Evolutionary conservation across 805 yeast species (phyloP).

Genomic region (Wickerhamomyces hampshirensis): DNA sequence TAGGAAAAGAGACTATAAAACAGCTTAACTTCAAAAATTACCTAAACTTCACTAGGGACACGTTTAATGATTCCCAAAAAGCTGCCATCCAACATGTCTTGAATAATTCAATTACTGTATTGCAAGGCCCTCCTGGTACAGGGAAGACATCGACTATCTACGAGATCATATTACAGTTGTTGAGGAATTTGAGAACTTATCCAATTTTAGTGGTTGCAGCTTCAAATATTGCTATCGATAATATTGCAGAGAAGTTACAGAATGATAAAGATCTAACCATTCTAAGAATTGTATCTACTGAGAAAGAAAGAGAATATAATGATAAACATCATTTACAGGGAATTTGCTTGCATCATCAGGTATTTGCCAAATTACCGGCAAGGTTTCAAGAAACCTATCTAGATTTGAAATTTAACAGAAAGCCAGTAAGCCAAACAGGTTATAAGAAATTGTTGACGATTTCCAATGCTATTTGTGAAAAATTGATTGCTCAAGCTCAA

Average conservation of each 20-base stretch:
- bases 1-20: conserved; percentile 51
- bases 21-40: conserved; percentile 55
- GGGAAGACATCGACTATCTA: conserved; percentile 74
- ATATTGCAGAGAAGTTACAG: conserved; percentile 65
- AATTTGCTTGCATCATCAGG: conserved; percentile 61
- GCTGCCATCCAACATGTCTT: conserved; percentile 33
- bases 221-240: conserved; percentile 71
- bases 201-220: conserved; percentile 74
- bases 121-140: conserved; percentile 85
- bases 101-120: conserved; percentile 38
- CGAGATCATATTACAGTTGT: conserved; percentile 53
- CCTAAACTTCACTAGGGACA: conserved; percentile 42
- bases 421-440: conserved; percentile 39
- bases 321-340: conserved; percentile 51
- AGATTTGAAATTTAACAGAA: conserved; percentile 40
- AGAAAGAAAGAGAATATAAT: conserved; percentile 59
- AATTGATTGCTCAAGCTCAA: conserved; percentile 56
- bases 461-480: conserved; percentile 40
- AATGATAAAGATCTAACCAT: conserved; percentile 44
- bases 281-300: conserved; percentile 52
- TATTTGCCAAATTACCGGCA: conserved; percentile 44
- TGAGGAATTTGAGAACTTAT: conserved; percentile 48
- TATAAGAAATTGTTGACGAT: conserved; percentile 46
- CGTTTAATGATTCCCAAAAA: conserved; percentile 55
- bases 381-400: conserved; percentile 37